These are phyloP conservation scores for Rhizopogon vinicolor DNA, from an alignment of 768 basidiomycete genomes.

Conservation along the genomic window DNA sequence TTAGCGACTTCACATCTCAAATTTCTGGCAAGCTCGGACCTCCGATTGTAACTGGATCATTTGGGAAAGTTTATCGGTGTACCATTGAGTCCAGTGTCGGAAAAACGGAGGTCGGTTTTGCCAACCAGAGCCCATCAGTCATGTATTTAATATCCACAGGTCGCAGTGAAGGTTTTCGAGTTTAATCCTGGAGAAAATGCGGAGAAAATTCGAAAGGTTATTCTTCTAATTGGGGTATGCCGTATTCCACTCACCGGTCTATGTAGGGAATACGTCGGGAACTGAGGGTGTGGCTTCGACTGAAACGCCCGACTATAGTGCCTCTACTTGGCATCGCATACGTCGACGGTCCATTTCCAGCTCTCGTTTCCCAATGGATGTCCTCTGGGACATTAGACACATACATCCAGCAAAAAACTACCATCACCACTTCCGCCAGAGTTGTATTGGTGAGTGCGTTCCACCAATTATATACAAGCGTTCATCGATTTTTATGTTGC, in stretches of 20 bases:
- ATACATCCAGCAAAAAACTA: no score
- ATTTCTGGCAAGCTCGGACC: background rate
- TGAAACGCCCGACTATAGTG: conserved; percentile 15
- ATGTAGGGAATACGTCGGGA: conserved; percentile 13
- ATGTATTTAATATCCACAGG: background rate
- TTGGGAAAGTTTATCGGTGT: background rate
- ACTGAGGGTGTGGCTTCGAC: conserved; percentile 13
- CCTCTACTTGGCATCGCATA: conserved; percentile 10
- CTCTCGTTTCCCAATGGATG: background rate
- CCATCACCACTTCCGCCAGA: background rate
- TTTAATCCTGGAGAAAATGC: background rate
- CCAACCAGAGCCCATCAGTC: no score
- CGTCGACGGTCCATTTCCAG: background rate
- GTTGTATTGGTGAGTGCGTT: background rate
- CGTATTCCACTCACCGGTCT: background rate
- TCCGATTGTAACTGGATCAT: background rate
- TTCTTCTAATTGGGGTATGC: background rate
- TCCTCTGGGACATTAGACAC: background rate
- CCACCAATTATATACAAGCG: background rate
- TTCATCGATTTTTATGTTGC: background rate
- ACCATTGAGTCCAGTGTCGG: background rate
- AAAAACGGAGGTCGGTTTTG: background rate
- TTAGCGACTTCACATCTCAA: background rate
- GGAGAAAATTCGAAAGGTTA: background rate
- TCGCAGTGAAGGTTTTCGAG: background rate